phyloP scores from a whole-genome alignment of 2,329 filamentous ascomycete species.

The Diaporthe sp. region DNA sequence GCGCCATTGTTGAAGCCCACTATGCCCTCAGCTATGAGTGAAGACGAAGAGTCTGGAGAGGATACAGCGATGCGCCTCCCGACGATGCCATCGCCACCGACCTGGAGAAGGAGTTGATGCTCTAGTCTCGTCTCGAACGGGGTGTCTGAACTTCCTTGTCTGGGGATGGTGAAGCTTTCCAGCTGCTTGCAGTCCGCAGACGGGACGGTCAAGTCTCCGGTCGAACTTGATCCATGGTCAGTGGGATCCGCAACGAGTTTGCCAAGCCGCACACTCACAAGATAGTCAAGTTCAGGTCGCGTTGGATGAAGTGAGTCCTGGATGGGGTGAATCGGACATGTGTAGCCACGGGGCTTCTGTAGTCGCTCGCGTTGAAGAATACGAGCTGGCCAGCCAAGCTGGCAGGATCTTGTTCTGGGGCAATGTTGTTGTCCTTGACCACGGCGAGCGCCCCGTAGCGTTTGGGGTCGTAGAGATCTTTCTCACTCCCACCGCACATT shows the following conservation, averaged over 20 bases:
- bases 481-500: conserved; percentile 18
- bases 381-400: conserved; percentile 6
- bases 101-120: conserved; percentile 21
- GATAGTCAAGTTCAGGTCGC: conserved; percentile 4
- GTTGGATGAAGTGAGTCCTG: not conserved
- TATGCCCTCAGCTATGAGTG: conserved; percentile 21
- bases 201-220: conserved; percentile 16
- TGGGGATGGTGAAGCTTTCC: not conserved
- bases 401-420: not conserved
- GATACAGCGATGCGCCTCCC: conserved; percentile 23
- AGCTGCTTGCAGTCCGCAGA: not conserved
- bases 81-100: conserved; percentile 25
- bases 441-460: conserved; percentile 24
- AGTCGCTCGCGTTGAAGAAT: conserved; percentile 17
- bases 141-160: not conserved
- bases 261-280: not conserved
- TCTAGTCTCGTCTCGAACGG: not conserved
- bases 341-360: conserved; percentile 16
- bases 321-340: conserved; percentile 19
- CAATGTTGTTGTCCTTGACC: not conserved
- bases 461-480: conserved; percentile 2
- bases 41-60: not conserved
- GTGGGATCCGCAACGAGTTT: not conserved
- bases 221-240: not conserved
- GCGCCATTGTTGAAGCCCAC: conserved; percentile 31